Percentiles rank a stretch among this genome's conserved stretches.
These are phyloP conservation scores for Cladosporium sp. DNA, from an alignment of 2,329 filamentous ascomycete genomes.

Conservation along the genomic window DNA sequence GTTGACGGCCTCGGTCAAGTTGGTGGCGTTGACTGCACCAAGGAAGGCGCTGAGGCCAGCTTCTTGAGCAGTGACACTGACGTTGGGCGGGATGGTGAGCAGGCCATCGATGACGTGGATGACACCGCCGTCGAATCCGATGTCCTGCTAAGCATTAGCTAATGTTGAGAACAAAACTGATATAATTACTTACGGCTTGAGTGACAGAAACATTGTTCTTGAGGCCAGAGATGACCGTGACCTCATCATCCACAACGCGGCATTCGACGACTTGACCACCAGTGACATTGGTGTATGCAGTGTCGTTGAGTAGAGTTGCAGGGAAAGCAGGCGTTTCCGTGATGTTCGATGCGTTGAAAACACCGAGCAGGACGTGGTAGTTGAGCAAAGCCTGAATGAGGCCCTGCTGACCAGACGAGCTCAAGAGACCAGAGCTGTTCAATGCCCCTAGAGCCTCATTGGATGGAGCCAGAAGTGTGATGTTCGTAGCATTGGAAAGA, in stretches of 20 bases:
- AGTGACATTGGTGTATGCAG: conserved; percentile 54
- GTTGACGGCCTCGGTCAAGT: conserved; percentile 15
- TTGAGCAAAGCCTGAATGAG: conserved; percentile 45
- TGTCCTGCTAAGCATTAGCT: conserved; percentile 28
- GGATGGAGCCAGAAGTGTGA: conserved; percentile 57
- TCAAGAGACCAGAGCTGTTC: conserved; percentile 31
- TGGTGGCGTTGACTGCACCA: conserved; percentile 17
- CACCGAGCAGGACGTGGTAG: conserved; percentile 58
- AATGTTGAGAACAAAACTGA: neutral
- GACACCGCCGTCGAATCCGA: conserved; percentile 42
- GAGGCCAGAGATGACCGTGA: conserved; percentile 52
- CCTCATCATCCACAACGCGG: conserved; percentile 26
- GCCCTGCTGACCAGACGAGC: conserved; percentile 28
- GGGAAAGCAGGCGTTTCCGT: conserved; percentile 37
- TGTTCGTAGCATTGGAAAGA: conserved; percentile 42
- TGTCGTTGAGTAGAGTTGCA: conserved; percentile 48
- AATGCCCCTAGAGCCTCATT: conserved; percentile 47
- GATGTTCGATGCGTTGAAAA: conserved; percentile 39
- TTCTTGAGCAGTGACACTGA: conserved; percentile 28
- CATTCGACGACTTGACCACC: conserved; percentile 56
- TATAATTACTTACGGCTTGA: conserved; percentile 40
- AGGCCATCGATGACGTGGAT: conserved; percentile 41
- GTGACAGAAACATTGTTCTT: conserved; percentile 47
- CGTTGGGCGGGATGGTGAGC: conserved; percentile 34
- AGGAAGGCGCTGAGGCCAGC: conserved; percentile 16